Percentiles rank a stretch among this genome's conserved stretches.
phyloP scores from a whole-genome alignment of 2,329 filamentous ascomycete species.

The Chaetomiaceae sp. region DNA sequence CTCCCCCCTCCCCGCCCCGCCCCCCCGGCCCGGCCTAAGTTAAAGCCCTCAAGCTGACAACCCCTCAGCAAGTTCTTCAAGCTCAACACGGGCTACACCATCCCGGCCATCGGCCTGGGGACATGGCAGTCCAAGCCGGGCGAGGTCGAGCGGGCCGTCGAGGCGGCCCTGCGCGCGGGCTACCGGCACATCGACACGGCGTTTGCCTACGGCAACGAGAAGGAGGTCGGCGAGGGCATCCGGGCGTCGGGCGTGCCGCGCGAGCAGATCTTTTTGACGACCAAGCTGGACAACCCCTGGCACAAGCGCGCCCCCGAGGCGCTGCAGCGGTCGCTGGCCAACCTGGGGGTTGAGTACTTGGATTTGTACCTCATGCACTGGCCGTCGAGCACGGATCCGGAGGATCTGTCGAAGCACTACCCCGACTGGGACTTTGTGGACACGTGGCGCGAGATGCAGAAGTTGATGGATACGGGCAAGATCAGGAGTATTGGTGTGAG shows the following conservation, averaged over 20 bases:
- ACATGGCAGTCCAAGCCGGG: constrained; percentile 73
- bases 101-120: constrained; percentile 70
- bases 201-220: constrained; percentile 72
- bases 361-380: constrained; percentile 71
- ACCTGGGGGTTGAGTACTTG: constrained; percentile 60
- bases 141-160: constrained; percentile 67
- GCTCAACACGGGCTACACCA: constrained; percentile 73
- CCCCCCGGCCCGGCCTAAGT: too few species aligned
- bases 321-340: constrained; percentile 55
- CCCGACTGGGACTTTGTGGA: constrained; percentile 79
- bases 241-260: constrained; percentile 60
- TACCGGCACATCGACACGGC: constrained; percentile 77
- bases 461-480: constrained; percentile 63
- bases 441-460: constrained; percentile 71
- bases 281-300: constrained; percentile 78
- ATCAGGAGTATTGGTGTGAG: constrained; percentile 79
- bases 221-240: constrained; percentile 63
- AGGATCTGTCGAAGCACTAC: constrained; percentile 61
- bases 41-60: not conserved
- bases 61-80: constrained; percentile 52
- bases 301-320: constrained; percentile 65
- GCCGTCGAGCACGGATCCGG: constrained; percentile 61
- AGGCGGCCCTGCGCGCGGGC: constrained; percentile 61
- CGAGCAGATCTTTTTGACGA: constrained; percentile 66
- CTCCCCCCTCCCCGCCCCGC: too few species aligned